A percentile compares a stretch with the other conserved stretches of the same genome.
Evolutionary conservation across 495 filamentous ascomycete species (phyloP).

Genomic region (Opeltia flavorubescens): DNA sequence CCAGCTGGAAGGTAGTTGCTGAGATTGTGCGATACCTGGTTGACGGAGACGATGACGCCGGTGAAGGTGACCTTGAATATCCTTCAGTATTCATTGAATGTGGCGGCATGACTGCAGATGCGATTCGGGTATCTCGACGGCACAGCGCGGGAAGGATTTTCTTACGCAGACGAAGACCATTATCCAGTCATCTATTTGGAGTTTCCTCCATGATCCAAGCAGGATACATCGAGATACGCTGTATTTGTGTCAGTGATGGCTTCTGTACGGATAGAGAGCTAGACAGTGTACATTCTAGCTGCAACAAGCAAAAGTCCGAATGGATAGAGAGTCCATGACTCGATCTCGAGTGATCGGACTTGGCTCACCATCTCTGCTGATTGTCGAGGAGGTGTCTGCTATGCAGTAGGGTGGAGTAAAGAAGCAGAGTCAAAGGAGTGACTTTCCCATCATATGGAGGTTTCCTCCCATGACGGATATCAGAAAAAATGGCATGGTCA

Average conservation of each 20-base stretch:
- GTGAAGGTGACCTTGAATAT: conserved; percentile 30
- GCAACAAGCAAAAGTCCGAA: conserved; percentile 4
- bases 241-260: background rate
- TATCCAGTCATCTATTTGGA: conserved; percentile 41
- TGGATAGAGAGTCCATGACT: conserved; percentile 14
- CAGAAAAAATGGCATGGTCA: too few relatives aligned
- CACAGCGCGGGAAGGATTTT: background rate
- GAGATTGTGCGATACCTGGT: conserved; percentile 31
- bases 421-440: background rate
- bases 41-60: conserved; percentile 34
- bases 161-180: conserved; percentile 36
- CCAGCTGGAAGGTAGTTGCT: conserved; percentile 40
- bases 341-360: conserved; percentile 8
- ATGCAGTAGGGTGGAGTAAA: background rate
- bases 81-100: background rate
- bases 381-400: background rate
- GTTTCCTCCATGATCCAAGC: conserved; percentile 27
- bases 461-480: too few relatives aligned
- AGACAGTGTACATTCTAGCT: conserved; percentile 9
- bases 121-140: background rate
- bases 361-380: background rate
- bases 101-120: background rate
- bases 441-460: too few relatives aligned
- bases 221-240: conserved; percentile 25
- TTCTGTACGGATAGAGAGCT: background rate